Conservation (phyloP, 352 stramenopile species). For the Globisporangium paroecandrum region DNA sequence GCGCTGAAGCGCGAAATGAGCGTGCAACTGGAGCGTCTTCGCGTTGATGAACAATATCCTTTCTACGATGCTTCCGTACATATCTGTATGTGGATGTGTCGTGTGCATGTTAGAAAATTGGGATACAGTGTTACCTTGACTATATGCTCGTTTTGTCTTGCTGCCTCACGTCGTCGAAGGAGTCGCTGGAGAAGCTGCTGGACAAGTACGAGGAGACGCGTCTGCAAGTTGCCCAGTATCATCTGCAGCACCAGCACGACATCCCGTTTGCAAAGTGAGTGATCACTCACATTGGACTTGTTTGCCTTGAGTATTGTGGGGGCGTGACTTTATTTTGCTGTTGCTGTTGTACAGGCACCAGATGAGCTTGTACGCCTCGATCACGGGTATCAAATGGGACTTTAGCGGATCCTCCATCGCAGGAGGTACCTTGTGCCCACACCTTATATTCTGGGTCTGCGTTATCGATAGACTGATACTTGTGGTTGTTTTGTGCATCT, state of each 20-base stretch:
- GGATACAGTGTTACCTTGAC: constrained; percentile 3
- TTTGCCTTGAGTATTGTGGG: background rate
- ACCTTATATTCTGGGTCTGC: background rate
- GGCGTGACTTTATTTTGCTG: constrained; percentile 7
- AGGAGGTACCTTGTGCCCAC: constrained; percentile 26
- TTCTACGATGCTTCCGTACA: background rate
- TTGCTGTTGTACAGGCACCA: constrained; percentile 41
- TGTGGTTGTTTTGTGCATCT: background rate
- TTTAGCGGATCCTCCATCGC: constrained; percentile 49
- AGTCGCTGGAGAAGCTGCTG: constrained; percentile 52
- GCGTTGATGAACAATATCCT: constrained; percentile 71
- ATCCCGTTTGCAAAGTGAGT: constrained; percentile 66
- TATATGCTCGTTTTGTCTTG: background rate
- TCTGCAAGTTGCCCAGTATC: constrained; percentile 57
- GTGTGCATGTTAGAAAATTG: background rate
- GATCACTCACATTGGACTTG: background rate
- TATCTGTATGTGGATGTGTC: constrained; percentile 8
- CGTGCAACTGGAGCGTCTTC: constrained; percentile 61
- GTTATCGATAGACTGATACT: background rate
- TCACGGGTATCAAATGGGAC: constrained; percentile 81
- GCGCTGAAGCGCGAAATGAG: constrained; percentile 60
- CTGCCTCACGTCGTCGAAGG: constrained; percentile 46
- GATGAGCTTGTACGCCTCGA: constrained; percentile 71
- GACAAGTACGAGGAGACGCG: constrained; percentile 68
- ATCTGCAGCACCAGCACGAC: constrained; percentile 60